phyloP scores from a whole-genome alignment of 108 stramenopile genomes.

The Pseudonitzschia delicatissima region DNA sequence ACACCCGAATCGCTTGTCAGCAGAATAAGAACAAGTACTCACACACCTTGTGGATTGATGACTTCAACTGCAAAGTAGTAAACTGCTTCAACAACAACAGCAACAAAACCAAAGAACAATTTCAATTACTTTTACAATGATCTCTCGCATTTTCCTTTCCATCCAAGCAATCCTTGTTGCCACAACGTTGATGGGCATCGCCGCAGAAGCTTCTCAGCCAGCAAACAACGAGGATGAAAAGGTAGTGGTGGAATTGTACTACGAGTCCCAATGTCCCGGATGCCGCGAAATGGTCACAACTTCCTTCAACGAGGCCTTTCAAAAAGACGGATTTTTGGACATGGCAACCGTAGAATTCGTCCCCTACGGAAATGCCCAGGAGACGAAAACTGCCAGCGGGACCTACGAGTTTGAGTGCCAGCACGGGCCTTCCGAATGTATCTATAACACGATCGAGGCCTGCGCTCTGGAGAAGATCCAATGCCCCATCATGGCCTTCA shows the following conservation, averaged over 20 bases:
- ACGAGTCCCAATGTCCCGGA: constrained; percentile 3
- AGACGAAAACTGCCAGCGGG: neutral
- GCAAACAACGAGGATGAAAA: neutral
- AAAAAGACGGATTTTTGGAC: neutral
- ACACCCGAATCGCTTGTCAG: too few relatives aligned
- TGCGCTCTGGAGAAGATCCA: neutral
- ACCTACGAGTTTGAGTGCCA: neutral
- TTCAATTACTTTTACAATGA: too few relatives aligned
- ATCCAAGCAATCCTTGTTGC: too few relatives aligned
- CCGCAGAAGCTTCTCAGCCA: too few relatives aligned
- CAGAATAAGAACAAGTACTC: too few relatives aligned
- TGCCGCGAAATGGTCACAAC: neutral
- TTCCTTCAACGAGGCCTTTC: neutral
- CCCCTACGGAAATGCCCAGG: constrained; percentile 3
- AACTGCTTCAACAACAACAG: too few relatives aligned
- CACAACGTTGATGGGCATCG: too few relatives aligned
- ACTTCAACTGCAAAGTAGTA: too few relatives aligned
- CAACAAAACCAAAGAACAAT: too few relatives aligned
- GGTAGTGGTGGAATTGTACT: neutral
- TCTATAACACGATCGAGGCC: constrained; percentile 1
- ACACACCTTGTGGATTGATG: too few relatives aligned
- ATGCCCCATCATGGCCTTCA: neutral
- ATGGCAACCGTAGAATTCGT: neutral
- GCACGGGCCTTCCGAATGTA: constrained; percentile 2
- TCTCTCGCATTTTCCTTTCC: too few relatives aligned